Percentiles rank a stretch among this genome's conserved stretches.
Evolutionary conservation across 176 grass and related monocot species (phyloP).

Genomic region (Carex scoparia): DNA sequence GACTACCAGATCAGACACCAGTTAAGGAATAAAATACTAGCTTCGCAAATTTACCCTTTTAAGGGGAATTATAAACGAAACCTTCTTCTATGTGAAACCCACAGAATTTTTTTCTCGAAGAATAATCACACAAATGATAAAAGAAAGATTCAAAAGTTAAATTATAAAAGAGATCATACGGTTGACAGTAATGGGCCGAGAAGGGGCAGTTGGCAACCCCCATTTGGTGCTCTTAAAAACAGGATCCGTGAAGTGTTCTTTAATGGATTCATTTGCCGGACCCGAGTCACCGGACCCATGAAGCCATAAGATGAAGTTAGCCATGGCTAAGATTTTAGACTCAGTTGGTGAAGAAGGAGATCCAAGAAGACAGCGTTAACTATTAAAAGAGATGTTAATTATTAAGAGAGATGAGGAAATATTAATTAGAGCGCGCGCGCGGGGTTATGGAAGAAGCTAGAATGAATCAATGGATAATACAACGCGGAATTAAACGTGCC

Average conservation of each 20-base stretch:
- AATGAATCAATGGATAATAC: slow-evolving; percentile 13
- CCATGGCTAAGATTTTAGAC: background rate
- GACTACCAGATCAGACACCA: background rate
- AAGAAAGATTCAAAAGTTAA: background rate
- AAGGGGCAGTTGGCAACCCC: slow-evolving; percentile 63
- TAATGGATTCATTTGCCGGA: slow-evolving; percentile 48
- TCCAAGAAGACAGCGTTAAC: background rate
- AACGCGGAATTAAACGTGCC: slow-evolving; percentile 25
- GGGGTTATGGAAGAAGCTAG: background rate
- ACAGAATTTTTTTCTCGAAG: too few relatives aligned
- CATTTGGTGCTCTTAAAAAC: slow-evolving; percentile 49
- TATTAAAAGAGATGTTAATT: background rate
- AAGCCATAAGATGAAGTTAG: slow-evolving; percentile 58
- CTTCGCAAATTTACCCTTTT: background rate
- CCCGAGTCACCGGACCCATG: slow-evolving; percentile 63
- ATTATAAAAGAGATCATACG: slow-evolving; percentile 16
- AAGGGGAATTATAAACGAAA: background rate
- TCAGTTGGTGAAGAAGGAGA: background rate
- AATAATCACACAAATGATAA: background rate
- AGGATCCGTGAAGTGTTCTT: slow-evolving; percentile 36
- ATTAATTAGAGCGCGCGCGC: background rate
- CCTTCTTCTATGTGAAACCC: background rate
- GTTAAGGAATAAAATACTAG: background rate
- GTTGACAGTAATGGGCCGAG: slow-evolving; percentile 47
- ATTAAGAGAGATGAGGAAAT: background rate